Base-by-base conservation (phyloP, 116 monocot genomes). In the Trichopus zeylanicus region DNA sequence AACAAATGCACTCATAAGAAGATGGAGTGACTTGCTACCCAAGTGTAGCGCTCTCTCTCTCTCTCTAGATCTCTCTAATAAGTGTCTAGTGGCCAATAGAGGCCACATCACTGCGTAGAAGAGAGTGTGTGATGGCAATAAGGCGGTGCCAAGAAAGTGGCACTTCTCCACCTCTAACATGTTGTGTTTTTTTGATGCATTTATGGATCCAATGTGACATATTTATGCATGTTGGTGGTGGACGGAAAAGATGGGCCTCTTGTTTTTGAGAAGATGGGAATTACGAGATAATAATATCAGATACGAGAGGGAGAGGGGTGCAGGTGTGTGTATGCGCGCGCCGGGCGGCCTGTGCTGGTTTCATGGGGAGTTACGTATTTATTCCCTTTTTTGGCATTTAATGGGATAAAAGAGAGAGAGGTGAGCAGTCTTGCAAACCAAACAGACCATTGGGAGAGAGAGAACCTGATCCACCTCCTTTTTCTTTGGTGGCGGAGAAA, bases 401-500 rank as follows among this genome's bases (percentile, higher is more conserved):
- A 42, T 42, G 42, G 13, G 12, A 3, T 16, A n/a, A 42, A 13
- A 13, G 3, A 42, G 42, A 42, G 7, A 42, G 13, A n/a, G 42
- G n/a, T 42, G n/a, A n/a, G n/a, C 12, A 37, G 3, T 8, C 37
- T 37, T 37, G 37, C 37, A 37, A 37, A 37, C 37, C 37, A 37
- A 37, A 37, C 37, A 37, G 15, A 37, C 12, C 13, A 42, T 13
- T 16, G 1, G n/a, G 42, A 42, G 26, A 63, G 26, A 12, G 13
- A 16, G 46, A 70, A 62, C 70, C 62, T 56, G 55, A 70, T 62
- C 42, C 56, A 56, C 31, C 18, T 30, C 69, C 70, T 61, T 70
- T 70, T 70, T 8, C 31, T 52, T 51, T 70, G 70, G 70, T 62
- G 70, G 62, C 62, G 55, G 70, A 55, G 56, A 53, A 56, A 48